Evolutionary conservation across 768 basidiomycete species (phyloP), one percentile per base, ranked within the genome.

Genomic region (Cytidiella melzeri): DNA sequence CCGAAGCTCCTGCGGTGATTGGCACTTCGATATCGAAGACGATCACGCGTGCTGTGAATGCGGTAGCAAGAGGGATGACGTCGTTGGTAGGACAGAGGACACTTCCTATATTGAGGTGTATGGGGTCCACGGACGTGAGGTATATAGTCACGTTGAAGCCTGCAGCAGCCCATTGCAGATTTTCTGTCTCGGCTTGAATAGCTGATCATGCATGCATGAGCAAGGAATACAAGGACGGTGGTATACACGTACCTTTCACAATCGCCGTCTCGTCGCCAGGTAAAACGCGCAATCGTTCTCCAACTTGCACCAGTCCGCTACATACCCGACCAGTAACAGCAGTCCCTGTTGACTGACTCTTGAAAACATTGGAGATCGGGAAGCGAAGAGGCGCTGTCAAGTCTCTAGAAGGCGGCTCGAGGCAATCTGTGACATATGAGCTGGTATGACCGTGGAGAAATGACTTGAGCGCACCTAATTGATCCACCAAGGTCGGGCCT

Each of bases 351-450:
- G 84, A 80, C 60, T 86, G 84, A 3, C 89, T 87, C 65, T 85
- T 94, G 75, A 95, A 98, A 3, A 98, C 90, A 63, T 99, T 98
- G 11, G 92, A 87, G 19, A 98, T 79, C 0, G 96, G 96, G 40
- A 97, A 74, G 30, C 96, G 80, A 20, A 95, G 65, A 0, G 94
- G 84, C 0, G 81, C 74, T 3, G 75, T 72, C 41, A 94, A 82
- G 45, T 92, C 85, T 41, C 94, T 75, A 6, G 69, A 60, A 0
- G 94, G 94, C 0, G 92, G 89, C 51, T 89, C 87, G 37, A 96
- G 67, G 51, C 75, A 68, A 67, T 96, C 93, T 92, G 52, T 40
- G 25, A 24, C 51, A n/a, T 3, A 5, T 27, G 13, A 39, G 27
- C 40, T 23, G 21, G 18, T 26, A 28, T n/a, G 44, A 5, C 18